A percentile compares a stretch with the other conserved stretches of the same genome.
phyloP scores from a whole-genome alignment of 805 yeast species.

The Saccharomyces cerevisiae region DNA sequence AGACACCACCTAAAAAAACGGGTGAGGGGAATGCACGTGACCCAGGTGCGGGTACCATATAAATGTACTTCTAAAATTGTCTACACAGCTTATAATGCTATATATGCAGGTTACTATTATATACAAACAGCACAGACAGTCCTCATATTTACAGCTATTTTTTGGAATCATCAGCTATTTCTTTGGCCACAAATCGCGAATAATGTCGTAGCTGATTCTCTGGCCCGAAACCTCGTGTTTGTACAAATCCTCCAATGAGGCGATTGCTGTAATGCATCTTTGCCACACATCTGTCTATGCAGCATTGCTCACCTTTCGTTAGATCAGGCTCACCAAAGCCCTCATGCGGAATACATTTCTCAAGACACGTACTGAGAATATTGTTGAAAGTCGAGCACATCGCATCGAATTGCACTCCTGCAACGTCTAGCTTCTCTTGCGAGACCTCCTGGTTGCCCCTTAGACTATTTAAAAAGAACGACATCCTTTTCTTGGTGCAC shows the following conservation, averaged over 20 bases:
- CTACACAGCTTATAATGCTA: background rate
- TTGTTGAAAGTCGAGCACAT: constrained; percentile 47
- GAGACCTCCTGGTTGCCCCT: constrained; percentile 44
- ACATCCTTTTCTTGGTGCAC: constrained; percentile 37
- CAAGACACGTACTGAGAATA: constrained; percentile 53
- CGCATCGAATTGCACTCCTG: constrained; percentile 62
- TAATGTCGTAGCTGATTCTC: constrained; percentile 35
- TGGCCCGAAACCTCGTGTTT: constrained; percentile 39
- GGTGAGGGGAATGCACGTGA: background rate
- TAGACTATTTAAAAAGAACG: constrained; percentile 45
- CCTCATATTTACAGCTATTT: background rate
- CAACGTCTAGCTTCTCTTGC: constrained; percentile 51
- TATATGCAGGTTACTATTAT: background rate
- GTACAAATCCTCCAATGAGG: constrained; percentile 47
- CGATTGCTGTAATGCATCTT: constrained; percentile 73
- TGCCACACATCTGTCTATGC: constrained; percentile 79
- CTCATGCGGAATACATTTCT: constrained; percentile 70
- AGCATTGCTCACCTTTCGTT: constrained; percentile 73
- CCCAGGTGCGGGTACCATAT: background rate
- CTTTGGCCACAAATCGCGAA: constrained; percentile 6
- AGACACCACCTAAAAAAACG: constrained; percentile 5
- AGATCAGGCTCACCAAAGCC: constrained; percentile 80
- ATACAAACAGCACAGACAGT: background rate
- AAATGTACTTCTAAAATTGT: no score
- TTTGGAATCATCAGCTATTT: background rate